Conservation (phyloP, 495 filamentous ascomycete species). For the Bathelium albidoporum region DNA sequence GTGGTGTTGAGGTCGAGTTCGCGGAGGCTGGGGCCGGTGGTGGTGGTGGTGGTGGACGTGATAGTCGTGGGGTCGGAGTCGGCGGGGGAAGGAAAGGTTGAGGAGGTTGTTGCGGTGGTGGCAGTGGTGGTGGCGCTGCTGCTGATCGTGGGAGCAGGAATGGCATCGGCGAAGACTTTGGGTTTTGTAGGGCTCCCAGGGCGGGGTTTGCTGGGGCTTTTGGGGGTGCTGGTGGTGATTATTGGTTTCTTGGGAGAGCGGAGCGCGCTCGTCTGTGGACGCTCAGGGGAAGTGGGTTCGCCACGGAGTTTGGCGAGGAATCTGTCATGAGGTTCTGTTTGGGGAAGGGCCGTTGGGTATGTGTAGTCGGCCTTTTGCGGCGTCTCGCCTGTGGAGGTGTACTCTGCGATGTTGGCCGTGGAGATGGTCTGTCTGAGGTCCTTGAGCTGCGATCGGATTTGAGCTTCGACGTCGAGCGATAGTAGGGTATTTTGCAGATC, state of each 20-base stretch:
- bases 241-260: constrained; percentile 1
- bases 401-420: constrained; percentile 57
- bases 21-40: constrained; percentile 19
- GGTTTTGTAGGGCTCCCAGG: constrained; percentile 28
- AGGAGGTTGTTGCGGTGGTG: not conserved
- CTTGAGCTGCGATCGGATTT: constrained; percentile 55
- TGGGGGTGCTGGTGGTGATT: constrained; percentile 6
- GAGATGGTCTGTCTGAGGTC: constrained; percentile 56
- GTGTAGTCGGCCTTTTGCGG: constrained; percentile 67
- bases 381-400: constrained; percentile 73
- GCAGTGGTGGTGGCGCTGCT: constrained; percentile 9
- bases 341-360: constrained; percentile 65
- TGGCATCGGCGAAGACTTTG: constrained; percentile 27
- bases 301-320: constrained; percentile 49
- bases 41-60: constrained; percentile 11
- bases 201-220: constrained; percentile 11
- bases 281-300: constrained; percentile 3
- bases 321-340: constrained; percentile 59
- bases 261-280: constrained; percentile 4
- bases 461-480: constrained; percentile 42
- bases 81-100: not conserved
- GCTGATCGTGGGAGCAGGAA: constrained; percentile 8
- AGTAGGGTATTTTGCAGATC: constrained; percentile 45
- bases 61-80: constrained; percentile 10
- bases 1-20: constrained; percentile 32